Base-by-base conservation (phyloP, 352 stramenopile species). In the Pythium phragmitis region DNA sequence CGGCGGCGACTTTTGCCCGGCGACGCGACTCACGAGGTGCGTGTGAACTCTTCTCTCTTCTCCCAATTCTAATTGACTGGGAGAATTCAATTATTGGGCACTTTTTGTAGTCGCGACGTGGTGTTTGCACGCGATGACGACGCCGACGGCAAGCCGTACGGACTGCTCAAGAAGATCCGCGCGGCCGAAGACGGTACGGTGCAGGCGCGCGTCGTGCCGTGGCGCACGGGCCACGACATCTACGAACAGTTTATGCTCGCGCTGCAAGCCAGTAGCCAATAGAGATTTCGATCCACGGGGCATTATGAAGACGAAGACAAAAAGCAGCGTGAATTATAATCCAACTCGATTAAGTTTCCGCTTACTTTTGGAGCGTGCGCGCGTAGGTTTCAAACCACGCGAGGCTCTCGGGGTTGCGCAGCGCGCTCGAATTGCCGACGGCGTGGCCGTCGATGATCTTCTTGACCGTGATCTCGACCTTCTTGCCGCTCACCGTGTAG, bases 401-500 rank as follows among this genome's bases (percentile, higher is more conserved):
- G 28, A 90, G 68, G 39, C 76, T 85, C 57, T 89, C 77, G 7
- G 80, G 80, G 70, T 92, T 92, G 34, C 78, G 73, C 61, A 92
- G 69, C 17, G 80, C 80, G 41, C 76, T 88, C 52, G 73, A 77
- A 68, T 90, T 92, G 30, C 71, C 83, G 8, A 90, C 68, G 1
- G 59, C 45, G 23, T 81, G 68, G 37, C 83, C 83, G 48, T 88
- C 76, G 39, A 92, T 74, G 63, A 92, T 86, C 62, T 87, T 85
- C 78, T 90, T 90, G 30, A 90, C 80, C 13, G 82, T 87, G 39
- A 93, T 69, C 61, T 93, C 85, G 39, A 93, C 82, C 54, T 91
- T 91, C 70, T 93, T 93, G 30, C 84, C 84, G 48, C 80, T 91
- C 52, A 89, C 77, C 2, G 82, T 93, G 69, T 89, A 81, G 37